Conservation (phyloP, 2,329 filamentous ascomycete species). For the Ophiostoma novo-ulmi region DNA sequence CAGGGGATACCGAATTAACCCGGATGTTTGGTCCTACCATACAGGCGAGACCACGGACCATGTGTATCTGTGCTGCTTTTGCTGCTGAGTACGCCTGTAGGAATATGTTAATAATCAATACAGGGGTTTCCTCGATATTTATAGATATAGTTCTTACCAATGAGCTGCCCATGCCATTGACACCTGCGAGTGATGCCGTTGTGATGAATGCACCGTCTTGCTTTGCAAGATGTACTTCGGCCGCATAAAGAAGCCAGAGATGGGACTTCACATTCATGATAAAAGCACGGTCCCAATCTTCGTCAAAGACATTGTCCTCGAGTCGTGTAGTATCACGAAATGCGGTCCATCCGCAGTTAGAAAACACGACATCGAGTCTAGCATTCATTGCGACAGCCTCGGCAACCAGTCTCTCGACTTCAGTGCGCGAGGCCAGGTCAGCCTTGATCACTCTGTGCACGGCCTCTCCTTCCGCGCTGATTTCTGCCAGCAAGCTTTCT, state of each 20-base stretch:
- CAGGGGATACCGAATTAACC: constrained; percentile 56
- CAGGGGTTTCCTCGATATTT: neutral
- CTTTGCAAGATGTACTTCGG: constrained; percentile 49
- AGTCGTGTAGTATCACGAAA: constrained; percentile 44
- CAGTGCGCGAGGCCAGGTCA: constrained; percentile 57
- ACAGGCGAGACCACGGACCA: constrained; percentile 50
- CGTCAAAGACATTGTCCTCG: constrained; percentile 51
- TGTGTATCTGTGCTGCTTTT: constrained; percentile 65
- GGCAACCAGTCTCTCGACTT: constrained; percentile 55
- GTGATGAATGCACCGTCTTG: constrained; percentile 58
- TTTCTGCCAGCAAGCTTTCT: constrained; percentile 50
- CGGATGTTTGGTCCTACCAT: constrained; percentile 51
- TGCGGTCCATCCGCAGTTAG: constrained; percentile 61
- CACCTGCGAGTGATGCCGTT: constrained; percentile 59
- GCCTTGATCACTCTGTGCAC: constrained; percentile 44
- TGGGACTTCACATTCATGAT: constrained; percentile 60
- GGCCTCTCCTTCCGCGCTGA: constrained; percentile 44
- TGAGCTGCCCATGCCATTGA: constrained; percentile 58
- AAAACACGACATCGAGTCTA: constrained; percentile 70
- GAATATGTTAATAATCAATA: neutral
- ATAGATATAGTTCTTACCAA: constrained; percentile 36
- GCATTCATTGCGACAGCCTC: constrained; percentile 57
- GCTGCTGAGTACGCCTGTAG: constrained; percentile 65
- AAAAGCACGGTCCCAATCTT: constrained; percentile 56
- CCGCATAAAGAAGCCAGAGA: constrained; percentile 54